Conservation (phyloP, 768 basidiomycete species). For the Auriculariales sp. region DNA sequence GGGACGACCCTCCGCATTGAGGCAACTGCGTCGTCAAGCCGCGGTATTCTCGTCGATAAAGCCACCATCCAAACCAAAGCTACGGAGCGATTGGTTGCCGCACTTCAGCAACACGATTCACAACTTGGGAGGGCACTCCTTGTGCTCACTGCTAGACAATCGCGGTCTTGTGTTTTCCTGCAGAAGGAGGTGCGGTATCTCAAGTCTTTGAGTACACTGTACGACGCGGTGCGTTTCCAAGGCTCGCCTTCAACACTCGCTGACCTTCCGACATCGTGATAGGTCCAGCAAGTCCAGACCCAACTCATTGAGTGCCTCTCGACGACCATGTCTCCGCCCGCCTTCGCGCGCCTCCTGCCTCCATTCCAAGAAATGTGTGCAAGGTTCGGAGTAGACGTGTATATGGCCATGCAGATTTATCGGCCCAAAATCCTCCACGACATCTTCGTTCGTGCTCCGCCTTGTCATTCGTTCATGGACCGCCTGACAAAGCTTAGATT, state of each 20-base stretch:
- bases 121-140: conserved; percentile 59
- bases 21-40: conserved; percentile 64
- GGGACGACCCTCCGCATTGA: conserved; percentile 79
- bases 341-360: conserved; percentile 66
- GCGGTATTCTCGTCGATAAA: conserved; percentile 39
- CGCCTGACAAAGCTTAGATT: not conserved
- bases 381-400: conserved; percentile 65
- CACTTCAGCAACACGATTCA: conserved; percentile 47
- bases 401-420: conserved; percentile 88
- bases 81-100: conserved; percentile 15
- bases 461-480: not conserved
- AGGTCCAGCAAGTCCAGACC: conserved; percentile 85
- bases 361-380: conserved; percentile 56
- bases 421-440: conserved; percentile 65
- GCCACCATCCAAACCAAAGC: conserved; percentile 1
- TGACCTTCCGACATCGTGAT: conserved; percentile 8
- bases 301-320: conserved; percentile 87
- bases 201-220: conserved; percentile 76
- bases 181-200: conserved; percentile 54
- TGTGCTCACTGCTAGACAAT: conserved; percentile 82
- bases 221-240: conserved; percentile 60
- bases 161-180: conserved; percentile 69
- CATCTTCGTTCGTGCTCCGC: not conserved
- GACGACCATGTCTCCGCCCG: conserved; percentile 50
- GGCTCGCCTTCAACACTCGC: conserved; percentile 10